phyloP scores from a whole-genome alignment of 2,329 filamentous ascomycete species.

The Periconia sp. region DNA sequence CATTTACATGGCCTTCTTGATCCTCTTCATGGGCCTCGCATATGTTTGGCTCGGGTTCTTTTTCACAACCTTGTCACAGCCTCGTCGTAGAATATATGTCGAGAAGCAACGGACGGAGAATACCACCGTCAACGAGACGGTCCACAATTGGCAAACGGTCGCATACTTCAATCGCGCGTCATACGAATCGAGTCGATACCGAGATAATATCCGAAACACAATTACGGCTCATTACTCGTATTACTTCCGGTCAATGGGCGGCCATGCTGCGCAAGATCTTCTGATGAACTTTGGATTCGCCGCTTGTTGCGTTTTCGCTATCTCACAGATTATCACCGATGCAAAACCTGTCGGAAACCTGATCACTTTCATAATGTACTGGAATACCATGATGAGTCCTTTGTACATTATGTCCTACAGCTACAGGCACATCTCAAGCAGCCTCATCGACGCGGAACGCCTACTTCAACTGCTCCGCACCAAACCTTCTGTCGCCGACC shows the following conservation, averaged over 20 bases:
- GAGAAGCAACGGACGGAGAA: constrained; percentile 57
- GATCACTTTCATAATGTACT: constrained; percentile 70
- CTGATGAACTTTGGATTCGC: constrained; percentile 58
- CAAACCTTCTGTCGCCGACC: constrained; percentile 61
- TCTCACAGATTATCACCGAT: constrained; percentile 59
- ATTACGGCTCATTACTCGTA: constrained; percentile 42
- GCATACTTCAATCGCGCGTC: constrained; percentile 63
- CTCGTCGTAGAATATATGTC: constrained; percentile 48
- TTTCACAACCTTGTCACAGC: constrained; percentile 49
- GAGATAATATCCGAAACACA: constrained; percentile 44
- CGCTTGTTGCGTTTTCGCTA: constrained; percentile 58
- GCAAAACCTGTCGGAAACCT: constrained; percentile 64
- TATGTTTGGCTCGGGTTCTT: constrained; percentile 61
- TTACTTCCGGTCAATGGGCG: constrained; percentile 37
- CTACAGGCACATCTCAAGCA: constrained; percentile 55
- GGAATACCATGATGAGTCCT: constrained; percentile 57
- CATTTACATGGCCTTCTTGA: constrained; percentile 53
- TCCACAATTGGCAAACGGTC: constrained; percentile 67
- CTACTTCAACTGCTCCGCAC: constrained; percentile 64
- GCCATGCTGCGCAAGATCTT: constrained; percentile 51
- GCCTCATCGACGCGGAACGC: constrained; percentile 70
- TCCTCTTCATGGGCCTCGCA: constrained; percentile 46
- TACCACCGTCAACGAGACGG: constrained; percentile 63
- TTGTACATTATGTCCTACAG: constrained; percentile 58
- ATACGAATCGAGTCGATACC: constrained; percentile 61